Evolutionary conservation across 1,284 basidiomycete genomes (phyloP), one percentile per base, ranked within the genome.

Genomic region (Grifola frondosa): DNA sequence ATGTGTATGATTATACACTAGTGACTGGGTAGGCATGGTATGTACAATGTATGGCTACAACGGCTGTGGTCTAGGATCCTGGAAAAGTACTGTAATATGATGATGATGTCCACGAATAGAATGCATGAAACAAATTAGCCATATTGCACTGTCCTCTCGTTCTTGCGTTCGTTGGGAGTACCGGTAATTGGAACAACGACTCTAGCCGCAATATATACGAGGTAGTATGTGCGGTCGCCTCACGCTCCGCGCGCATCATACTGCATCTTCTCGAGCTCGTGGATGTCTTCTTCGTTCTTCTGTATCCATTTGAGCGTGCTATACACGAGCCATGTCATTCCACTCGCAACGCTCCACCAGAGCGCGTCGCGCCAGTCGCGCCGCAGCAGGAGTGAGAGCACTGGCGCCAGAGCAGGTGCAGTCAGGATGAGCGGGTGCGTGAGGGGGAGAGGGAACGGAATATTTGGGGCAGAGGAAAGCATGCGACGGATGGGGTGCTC

Each of bases 241-340:
- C 40, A 60, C 15, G 59, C 61, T 10, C 61, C 60, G 16, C 50
- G 51, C 9, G 61, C 61, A 11, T 50, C 49, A 35, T 64, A 64
- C 4, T 58, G 51, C 35, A 64, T 30, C 13, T 42, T 49, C 42
- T 62, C 60, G 35, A 64, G 42, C 31, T 50, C 44, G 9, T 37
- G 32, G 10, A 64, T 48, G 7, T 52, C 54, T 35, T 52, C 52
- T 33, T 52, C 48, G 11, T 48, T 52, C 13, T 62, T 48, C 13
- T 21, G 33, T 11, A 54, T 48, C 61, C 61, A 61, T 24, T 41
- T 42, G 25, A 50, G 42, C 3, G 53, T 46, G 21, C 39, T 32
- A n/a, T 47, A 53, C 8, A 62, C 51, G 15, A 61, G 29, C 22
- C 19, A 41, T 8, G 49, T 50, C 32, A 62, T 29, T 9, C 38